Base-by-base conservation (phyloP, 441 rosid species). In the Pelargonium australe region DNA sequence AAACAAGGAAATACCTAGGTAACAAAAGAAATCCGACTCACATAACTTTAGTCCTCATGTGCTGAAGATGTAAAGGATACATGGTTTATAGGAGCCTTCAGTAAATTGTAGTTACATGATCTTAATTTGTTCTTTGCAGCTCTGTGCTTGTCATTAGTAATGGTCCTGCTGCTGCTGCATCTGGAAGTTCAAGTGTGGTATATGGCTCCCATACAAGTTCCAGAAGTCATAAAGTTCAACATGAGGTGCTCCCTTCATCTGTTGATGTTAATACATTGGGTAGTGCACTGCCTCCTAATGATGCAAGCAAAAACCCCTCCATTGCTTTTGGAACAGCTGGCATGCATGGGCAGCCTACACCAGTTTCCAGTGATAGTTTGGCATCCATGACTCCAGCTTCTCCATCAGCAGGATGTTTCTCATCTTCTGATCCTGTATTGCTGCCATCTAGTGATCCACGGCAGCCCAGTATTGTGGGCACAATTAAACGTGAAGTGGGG, bases 1-100 rank as follows among this genome's bases (percentile, higher is more conserved):
- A 84, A 67, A 62, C 68, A 85, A 87, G 75, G 89, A 85, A 77
- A 67, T 70, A 58, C 76, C 81, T 65, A 82, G 97, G 98, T 93
- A 75, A 73, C 66, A 74, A 31, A 61, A 40, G 25, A 40, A 57
- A 51, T 71, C 55, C 5, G n/a, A 45, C 45, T 49, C 61, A 55
- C 31, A 1, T 25, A 25, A 25, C 31, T 25, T 25, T 25, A 16
- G 19, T 25, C 69, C 44, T 63, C 72, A 62, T 77, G 7, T 49
- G 4, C 67, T n/a, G 37, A 10, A 14, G 69, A 62, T 62, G 67
- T 55, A 51, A 57, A 14, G 41, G 28, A 55, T 23, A 41, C 40
- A 16, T 25, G 57, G 10, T 71, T 47, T 41, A 51, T 62, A 10
- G 66, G 64, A 67, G 67, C 37, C 62, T 45, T 37, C 51, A 47